Evolutionary conservation across 23 red algal genomes (phyloP).

Genomic region (Chondrus crispus): DNA sequence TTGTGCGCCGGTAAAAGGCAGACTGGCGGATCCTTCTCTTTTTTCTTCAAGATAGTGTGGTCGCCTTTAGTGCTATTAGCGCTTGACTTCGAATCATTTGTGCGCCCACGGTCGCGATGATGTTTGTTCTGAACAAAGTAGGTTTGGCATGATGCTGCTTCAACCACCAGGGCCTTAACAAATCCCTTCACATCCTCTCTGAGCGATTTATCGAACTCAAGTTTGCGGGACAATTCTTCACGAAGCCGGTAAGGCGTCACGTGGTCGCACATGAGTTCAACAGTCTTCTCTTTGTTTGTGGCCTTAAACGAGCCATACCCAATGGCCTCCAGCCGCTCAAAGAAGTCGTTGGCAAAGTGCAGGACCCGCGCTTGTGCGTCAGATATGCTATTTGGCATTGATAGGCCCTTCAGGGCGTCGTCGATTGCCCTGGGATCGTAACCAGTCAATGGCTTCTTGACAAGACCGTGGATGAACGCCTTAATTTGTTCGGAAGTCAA

Average conservation of each 20-base stretch:
- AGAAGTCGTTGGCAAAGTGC: background rate
- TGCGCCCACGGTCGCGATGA: too few relatives aligned
- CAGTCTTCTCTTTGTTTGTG: background rate
- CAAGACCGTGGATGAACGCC: background rate
- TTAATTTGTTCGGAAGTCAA: conserved; percentile 5
- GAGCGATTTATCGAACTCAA: background rate
- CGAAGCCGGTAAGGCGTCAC: background rate
- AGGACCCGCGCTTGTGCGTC: background rate
- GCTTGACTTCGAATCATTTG: too few relatives aligned
- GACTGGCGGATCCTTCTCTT: too few relatives aligned
- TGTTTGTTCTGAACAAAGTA: background rate
- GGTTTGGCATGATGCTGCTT: background rate
- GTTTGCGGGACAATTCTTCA: background rate
- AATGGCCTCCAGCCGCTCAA: background rate
- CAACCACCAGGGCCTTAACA: too few relatives aligned
- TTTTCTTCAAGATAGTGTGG: too few relatives aligned
- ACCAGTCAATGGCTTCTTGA: background rate
- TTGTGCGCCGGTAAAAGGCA: too few relatives aligned
- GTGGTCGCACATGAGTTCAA: background rate
- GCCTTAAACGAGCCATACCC: background rate
- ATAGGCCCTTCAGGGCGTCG: background rate
- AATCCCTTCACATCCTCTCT: background rate
- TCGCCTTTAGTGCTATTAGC: background rate
- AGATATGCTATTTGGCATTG: background rate
- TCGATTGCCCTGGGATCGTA: background rate